Evolutionary conservation across 345 rosid species (phyloP), one percentile per base, ranked within the genome.

Genomic region (Lenwebbia sp.): DNA sequence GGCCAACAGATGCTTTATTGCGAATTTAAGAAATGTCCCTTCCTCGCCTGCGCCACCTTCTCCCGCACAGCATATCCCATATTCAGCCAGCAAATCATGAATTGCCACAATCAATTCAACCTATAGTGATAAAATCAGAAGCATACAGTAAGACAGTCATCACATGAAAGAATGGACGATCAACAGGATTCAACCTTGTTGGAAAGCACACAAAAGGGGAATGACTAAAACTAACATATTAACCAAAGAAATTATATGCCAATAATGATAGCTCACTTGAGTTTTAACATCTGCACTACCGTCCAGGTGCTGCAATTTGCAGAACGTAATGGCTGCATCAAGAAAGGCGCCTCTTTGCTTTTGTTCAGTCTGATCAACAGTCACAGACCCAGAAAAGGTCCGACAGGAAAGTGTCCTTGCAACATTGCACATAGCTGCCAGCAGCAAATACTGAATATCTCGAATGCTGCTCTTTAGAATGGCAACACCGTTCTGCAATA

Each of bases 71-170:
- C 99, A 97, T 82, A 97, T 92, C 86, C 98, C 99, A 91, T 92
- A 93, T 88, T 96, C 96, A 88, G 99, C 98, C 87, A 97, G 96
- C 94, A 95, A 92, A 88, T 96, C 93, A 89, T 97, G 99, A 65
- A 91, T 90, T 89, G 96, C 94, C 88, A 94, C 94, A 86, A 97
- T 94, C 88, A 96, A 90, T 88, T 95, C 98, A 90, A 95, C 98
- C 99, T 97, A 85, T 62, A 37, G 89, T 54, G 30, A 65, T 65
- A 85, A 86, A 40, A 78, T 54, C 85, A 54, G 86, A 87, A 70
- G 81, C 81, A 70, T 70, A 10, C 81, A 37, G 47, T 21, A 70
- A 70, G 19, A 37, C 26, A 33, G 47, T 70, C 81, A 70, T 70
- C 81, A 37, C 81, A 19, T 70, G 81, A 70, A 70, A 70, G 81